Conservation (phyloP, 192 early-diverging fungal genomes). For the Rhizoclosmatium globosum region DNA sequence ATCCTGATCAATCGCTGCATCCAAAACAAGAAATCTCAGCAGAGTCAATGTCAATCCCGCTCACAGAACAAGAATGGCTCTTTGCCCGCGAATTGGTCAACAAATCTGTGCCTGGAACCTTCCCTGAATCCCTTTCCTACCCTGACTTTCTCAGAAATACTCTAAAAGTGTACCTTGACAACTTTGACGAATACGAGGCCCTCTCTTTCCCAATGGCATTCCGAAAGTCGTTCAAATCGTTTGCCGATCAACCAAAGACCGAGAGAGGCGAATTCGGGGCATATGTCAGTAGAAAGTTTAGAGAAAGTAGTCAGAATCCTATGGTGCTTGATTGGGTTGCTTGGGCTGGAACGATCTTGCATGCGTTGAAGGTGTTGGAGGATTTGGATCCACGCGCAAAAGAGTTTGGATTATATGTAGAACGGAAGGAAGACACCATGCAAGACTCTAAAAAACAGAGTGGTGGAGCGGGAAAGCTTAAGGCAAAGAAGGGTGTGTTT, state of each 20-base stretch:
- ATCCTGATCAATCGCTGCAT: background rate
- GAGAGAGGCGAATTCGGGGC: background rate
- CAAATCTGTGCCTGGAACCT: background rate
- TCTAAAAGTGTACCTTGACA: background rate
- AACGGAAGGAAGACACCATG: background rate
- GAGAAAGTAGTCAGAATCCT: background rate
- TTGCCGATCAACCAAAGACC: background rate
- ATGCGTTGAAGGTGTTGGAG: background rate
- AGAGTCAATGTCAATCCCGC: background rate
- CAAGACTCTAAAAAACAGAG: background rate
- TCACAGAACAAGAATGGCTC: background rate
- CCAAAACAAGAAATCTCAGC: background rate
- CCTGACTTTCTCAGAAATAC: background rate
- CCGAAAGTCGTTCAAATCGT: background rate
- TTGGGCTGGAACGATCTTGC: background rate
- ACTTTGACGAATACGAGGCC: background rate
- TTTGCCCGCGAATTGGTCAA: background rate
- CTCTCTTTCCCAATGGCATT: constrained; percentile 1
- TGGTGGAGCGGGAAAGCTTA: background rate
- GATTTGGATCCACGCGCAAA: background rate
- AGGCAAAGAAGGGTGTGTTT: background rate
- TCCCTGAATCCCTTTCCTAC: background rate
- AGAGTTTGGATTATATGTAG: background rate
- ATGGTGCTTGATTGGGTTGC: constrained; percentile 14
- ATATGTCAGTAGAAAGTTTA: background rate